A percentile compares a stretch with the other conserved stretches of the same genome.
These are phyloP conservation scores for Boletus rufocinnamomeus DNA, from an alignment of 768 basidiomycete genomes.

Conservation along the genomic window DNA sequence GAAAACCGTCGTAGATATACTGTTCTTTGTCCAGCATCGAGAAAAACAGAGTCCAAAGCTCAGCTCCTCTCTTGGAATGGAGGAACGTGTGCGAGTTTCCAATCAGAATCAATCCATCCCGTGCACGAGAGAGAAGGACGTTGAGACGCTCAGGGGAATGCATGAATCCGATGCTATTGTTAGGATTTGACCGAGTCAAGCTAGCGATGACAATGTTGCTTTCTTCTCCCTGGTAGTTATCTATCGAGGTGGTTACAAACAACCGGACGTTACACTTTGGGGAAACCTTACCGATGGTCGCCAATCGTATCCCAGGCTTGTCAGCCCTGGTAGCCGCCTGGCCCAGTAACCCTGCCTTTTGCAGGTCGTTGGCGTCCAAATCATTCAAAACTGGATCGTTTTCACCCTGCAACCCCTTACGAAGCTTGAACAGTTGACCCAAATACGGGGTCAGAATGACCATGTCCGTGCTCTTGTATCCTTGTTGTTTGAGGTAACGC, in stretches of 20 bases:
- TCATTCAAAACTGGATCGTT: constrained; percentile 66
- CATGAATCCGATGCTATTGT: constrained; percentile 71
- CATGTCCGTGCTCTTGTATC: constrained; percentile 59
- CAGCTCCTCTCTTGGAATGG: constrained; percentile 51
- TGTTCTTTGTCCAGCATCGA: constrained; percentile 40
- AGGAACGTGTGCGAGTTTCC: constrained; percentile 66
- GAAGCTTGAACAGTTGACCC: constrained; percentile 59
- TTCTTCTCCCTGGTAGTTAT: constrained; percentile 80
- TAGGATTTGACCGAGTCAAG: constrained; percentile 60
- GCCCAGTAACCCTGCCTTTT: constrained; percentile 55
- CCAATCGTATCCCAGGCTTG: constrained; percentile 47
- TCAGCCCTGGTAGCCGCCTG: constrained; percentile 45
- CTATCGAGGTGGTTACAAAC: constrained; percentile 34
- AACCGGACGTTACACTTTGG: background rate
- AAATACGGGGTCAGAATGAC: constrained; percentile 72
- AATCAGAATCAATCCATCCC: constrained; percentile 64
- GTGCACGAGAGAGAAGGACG: constrained; percentile 71
- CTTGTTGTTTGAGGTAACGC: constrained; percentile 67
- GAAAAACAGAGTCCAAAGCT: constrained; percentile 55
- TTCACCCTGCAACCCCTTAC: constrained; percentile 42
- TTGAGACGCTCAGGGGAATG: constrained; percentile 67
- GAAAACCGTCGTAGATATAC: constrained; percentile 62
- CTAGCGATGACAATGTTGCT: constrained; percentile 66
- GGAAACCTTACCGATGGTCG: constrained; percentile 59
- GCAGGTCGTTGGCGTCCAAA: constrained; percentile 59